Evolutionary conservation across 1,284 basidiomycete genomes (phyloP).

Genomic region (Gomphus sp.): DNA sequence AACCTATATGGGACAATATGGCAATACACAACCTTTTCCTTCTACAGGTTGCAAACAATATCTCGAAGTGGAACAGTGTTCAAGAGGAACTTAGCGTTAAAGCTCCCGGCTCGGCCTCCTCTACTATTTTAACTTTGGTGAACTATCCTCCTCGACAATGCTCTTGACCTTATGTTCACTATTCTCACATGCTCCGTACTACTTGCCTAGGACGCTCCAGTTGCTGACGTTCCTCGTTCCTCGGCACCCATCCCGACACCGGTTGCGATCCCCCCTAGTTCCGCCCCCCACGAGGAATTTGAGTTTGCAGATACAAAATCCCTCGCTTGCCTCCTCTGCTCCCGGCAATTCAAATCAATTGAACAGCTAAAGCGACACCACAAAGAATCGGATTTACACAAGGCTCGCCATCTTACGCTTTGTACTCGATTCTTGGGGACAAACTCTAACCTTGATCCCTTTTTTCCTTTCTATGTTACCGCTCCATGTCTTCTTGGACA

Average conservation of each 20-base stretch:
- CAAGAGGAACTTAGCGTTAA: constrained; percentile 69
- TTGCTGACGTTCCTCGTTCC: constrained; percentile 15
- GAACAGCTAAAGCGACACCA: constrained; percentile 83
- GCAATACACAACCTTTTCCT: not conserved
- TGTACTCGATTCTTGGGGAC: constrained; percentile 21
- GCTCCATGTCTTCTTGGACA: constrained; percentile 15
- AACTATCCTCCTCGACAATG: constrained; percentile 21
- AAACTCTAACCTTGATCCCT: constrained; percentile 11
- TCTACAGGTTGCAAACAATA: constrained; percentile 72
- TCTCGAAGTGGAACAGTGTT: constrained; percentile 92
- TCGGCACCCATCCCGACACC: constrained; percentile 15
- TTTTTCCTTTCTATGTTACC: not conserved
- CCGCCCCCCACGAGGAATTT: constrained; percentile 47
- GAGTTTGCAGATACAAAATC: constrained; percentile 69
- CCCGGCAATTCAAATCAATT: constrained; percentile 81
- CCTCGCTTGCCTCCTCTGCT: constrained; percentile 80
- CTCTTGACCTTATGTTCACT: constrained; percentile 11
- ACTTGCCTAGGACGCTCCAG: constrained; percentile 17
- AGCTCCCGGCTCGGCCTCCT: constrained; percentile 17
- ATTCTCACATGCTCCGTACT: constrained; percentile 18
- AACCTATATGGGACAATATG: not conserved
- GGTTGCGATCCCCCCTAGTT: constrained; percentile 21
- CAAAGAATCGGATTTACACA: constrained; percentile 86
- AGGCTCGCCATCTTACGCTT: constrained; percentile 46
- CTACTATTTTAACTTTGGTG: constrained; percentile 28